phyloP scores from a whole-genome alignment of 495 filamentous ascomycete species.

The Hyaloscypha variabilis region DNA sequence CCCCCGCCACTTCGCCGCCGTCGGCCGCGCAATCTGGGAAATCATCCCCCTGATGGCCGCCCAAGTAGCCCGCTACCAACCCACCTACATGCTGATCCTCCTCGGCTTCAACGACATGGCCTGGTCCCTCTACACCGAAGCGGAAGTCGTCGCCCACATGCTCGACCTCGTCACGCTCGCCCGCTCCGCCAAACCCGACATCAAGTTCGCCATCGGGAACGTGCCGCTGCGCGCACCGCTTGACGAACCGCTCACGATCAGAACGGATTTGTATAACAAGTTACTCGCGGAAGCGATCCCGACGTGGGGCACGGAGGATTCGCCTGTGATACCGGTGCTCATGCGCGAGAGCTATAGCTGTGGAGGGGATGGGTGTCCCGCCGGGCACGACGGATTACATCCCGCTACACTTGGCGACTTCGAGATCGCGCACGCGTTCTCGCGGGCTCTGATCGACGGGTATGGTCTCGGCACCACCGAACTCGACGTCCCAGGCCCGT shows the following conservation, averaged over 20 bases:
- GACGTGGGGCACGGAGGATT: background rate
- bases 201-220: constrained; percentile 12
- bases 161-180: constrained; percentile 28
- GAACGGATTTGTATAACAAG: background rate
- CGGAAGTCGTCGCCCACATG: constrained; percentile 21
- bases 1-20: background rate
- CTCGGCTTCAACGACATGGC: background rate
- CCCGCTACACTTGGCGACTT: constrained; percentile 2
- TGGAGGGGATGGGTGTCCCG: background rate
- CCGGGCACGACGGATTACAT: background rate
- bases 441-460: background rate
- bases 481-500: background rate
- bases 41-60: constrained; percentile 34
- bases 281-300: constrained; percentile 5
- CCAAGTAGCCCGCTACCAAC: background rate
- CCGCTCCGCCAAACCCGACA: constrained; percentile 37
- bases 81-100: background rate
- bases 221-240: constrained; percentile 4
- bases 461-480: background rate
- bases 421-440: constrained; percentile 15
- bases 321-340: constrained; percentile 2
- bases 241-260: background rate
- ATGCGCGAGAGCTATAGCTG: constrained; percentile 4
- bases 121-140: background rate
- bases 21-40: constrained; percentile 29